Conservation (phyloP, 345 rosid genomes). For the Stellera chamaejasme region DNA sequence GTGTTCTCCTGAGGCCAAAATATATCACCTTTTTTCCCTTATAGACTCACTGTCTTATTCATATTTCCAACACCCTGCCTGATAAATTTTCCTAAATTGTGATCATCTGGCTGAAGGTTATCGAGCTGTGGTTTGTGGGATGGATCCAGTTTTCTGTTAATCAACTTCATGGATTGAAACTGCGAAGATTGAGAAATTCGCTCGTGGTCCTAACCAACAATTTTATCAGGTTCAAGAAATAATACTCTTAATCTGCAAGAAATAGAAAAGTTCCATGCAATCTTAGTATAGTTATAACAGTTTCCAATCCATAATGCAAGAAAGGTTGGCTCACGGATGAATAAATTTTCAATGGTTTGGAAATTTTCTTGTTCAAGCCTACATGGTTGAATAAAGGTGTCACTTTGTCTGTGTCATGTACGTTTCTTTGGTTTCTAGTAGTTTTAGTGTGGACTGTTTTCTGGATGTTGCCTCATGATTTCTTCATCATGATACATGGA, state of each 20-base stretch:
- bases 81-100: no score
- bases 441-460: not conserved
- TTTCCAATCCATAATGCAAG: no score
- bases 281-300: no score
- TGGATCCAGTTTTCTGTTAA: slow-evolving; percentile 93
- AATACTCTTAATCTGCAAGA: not conserved
- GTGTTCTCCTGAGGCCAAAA: not conserved
- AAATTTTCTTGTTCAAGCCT: no score
- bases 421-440: no score
- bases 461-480: not conserved
- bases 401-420: not conserved
- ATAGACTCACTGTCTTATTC: no score
- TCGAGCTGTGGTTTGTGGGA: slow-evolving; percentile 81
- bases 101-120: slow-evolving; percentile 38
- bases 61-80: no score
- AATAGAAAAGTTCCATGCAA: not conserved
- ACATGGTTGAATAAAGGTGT: no score
- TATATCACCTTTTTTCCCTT: no score
- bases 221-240: slow-evolving; percentile 75
- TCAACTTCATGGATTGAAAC: slow-evolving; percentile 82
- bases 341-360: no score
- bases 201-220: slow-evolving; percentile 70
- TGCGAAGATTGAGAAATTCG: slow-evolving; percentile 69
- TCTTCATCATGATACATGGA: slow-evolving; percentile 5
- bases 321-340: no score